Evolutionary conservation across 1,284 basidiomycete species (phyloP).

Genomic region (Trichosporon sp.): DNA sequence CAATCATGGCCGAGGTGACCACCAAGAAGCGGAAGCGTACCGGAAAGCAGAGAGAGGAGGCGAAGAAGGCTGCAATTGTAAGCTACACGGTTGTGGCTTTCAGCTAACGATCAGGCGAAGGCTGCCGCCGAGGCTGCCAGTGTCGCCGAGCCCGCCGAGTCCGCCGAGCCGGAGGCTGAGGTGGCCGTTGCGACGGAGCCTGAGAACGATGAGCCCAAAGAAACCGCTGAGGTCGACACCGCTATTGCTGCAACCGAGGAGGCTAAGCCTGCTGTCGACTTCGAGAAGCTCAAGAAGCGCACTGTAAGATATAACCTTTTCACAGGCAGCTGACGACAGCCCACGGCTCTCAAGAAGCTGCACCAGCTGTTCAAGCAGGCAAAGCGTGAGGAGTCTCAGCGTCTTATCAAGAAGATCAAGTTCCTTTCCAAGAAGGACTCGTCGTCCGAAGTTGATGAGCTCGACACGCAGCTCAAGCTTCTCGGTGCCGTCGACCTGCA

Average conservation of each 20-base stretch:
- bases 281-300: constrained; percentile 40
- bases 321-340: constrained; percentile 35
- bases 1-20: constrained; percentile 21
- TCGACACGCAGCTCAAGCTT: constrained; percentile 69
- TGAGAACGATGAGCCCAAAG: constrained; percentile 27
- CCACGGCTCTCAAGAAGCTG: constrained; percentile 52
- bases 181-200: neutral
- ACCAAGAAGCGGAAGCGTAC: constrained; percentile 55
- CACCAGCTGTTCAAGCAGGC: constrained; percentile 67
- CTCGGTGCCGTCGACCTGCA: constrained; percentile 71
- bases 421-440: constrained; percentile 59
- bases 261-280: constrained; percentile 32
- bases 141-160: neutral
- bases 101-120: constrained; percentile 29
- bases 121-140: constrained; percentile 15
- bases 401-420: constrained; percentile 80
- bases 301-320: constrained; percentile 38
- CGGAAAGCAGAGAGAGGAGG: constrained; percentile 52
- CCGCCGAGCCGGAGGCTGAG: neutral
- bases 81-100: neutral
- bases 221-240: neutral
- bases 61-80: constrained; percentile 49
- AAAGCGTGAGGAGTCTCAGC: constrained; percentile 78
- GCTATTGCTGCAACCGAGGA: neutral
- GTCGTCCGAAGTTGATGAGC: constrained; percentile 58